Evolutionary conservation across 2,329 filamentous ascomycete species (phyloP), one percentile per base, ranked within the genome.

Genomic region (Zymoseptoria passerinii): DNA sequence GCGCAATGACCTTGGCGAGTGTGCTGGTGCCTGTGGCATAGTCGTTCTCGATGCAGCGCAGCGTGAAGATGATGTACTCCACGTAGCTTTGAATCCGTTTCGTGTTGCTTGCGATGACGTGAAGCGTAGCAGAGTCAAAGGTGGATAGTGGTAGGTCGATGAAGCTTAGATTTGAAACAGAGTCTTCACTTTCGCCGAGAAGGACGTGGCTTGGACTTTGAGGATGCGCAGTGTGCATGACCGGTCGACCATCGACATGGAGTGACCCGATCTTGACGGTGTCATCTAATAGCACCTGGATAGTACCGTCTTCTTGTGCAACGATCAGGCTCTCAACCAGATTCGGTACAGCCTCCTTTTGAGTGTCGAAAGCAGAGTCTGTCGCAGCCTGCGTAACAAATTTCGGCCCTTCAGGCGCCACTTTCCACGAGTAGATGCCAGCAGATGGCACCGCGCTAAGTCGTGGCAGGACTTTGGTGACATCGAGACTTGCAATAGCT

Each of bases 1-100:
- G 67, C 28, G 56, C 57, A 6, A 68, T 19, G 28, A 58, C 57
- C 7, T 52, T 50, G 6, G 40, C 35, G 7, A 55, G 64, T 6
- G 96, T 78, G 58, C 95, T 89, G 61, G 89, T 83, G 1, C 89
- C 86, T 40, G 89, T 87, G 67, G 89, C 88, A 83, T 89, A 96
- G 71, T 96, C 92, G 2, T 85, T 81, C 23, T 85, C 78, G 76
- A 96, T 89, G 63, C 92, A 89, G 35, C 83, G 79, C 62, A 94
- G 84, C 0, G 88, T 85, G 70, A 96, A 90, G 57, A 84, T 85
- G 50, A 96, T 81, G 70, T 99, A 97, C 53, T 90, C 81, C 7
- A 96, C 76, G 10, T 97, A 74, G 63, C 94, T 95, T 67, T 96
- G 90, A 16, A 97, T 62, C 75, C 50, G 90, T 0, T 92, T 95